A percentile compares a stretch with the other conserved stretches of the same genome.
These are phyloP conservation scores for Saccharomycopsis fibuligera DNA, from an alignment of 805 yeast genomes.

Conservation along the genomic window DNA sequence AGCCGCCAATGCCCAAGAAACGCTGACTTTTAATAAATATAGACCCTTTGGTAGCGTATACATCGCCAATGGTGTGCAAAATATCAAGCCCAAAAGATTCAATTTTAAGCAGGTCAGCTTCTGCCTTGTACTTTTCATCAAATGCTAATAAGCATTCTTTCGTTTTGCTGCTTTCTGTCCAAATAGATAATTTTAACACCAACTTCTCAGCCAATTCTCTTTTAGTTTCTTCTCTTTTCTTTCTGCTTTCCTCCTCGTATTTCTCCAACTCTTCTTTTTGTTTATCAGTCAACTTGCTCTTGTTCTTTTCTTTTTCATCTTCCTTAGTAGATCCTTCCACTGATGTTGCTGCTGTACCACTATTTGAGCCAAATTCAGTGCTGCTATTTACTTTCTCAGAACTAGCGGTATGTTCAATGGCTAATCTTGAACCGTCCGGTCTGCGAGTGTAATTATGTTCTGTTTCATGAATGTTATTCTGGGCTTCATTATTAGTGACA, in stretches of 20 bases:
- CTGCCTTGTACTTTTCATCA: constrained; percentile 59
- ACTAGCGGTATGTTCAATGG: constrained; percentile 10
- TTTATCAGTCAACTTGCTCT: constrained; percentile 3
- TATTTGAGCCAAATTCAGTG: neutral
- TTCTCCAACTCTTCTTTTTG: constrained; percentile 45
- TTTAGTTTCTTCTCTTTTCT: constrained; percentile 28
- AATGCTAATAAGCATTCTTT: constrained; percentile 59
- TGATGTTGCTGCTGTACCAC: neutral
- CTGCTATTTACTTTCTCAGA: neutral
- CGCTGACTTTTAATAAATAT: constrained; percentile 57
- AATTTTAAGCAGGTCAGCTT: constrained; percentile 76
- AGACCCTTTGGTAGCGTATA: constrained; percentile 58
- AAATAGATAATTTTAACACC: constrained; percentile 43
- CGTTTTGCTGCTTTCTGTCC: constrained; percentile 59
- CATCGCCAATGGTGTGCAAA: constrained; percentile 66
- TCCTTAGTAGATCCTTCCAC: neutral
- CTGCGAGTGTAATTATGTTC: no score
- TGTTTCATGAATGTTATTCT: neutral
- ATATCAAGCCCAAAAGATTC: constrained; percentile 84
- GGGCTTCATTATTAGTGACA: neutral
- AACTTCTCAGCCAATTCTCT: constrained; percentile 52
- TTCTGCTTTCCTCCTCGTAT: constrained; percentile 66
- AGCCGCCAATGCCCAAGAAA: constrained; percentile 63
- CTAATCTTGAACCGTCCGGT: constrained; percentile 10
- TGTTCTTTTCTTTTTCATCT: constrained; percentile 1